Base-by-base conservation (phyloP, 2,329 filamentous ascomycete genomes). In the Metarhizium humberi region DNA sequence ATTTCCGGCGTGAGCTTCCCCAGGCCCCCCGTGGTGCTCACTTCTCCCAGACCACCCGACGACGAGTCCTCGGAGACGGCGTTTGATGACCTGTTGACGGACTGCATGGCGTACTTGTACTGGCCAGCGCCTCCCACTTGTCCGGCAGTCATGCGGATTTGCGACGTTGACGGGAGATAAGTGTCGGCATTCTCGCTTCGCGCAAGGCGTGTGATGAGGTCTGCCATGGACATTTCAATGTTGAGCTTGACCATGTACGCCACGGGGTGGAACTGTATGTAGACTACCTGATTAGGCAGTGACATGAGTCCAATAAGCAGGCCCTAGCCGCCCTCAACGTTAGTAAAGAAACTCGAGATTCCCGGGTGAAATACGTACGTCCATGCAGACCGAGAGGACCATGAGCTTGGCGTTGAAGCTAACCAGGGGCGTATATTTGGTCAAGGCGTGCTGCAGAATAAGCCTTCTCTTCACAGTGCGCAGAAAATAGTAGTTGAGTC, bases 401-500 rank as follows among this genome's bases (percentile, higher is more conserved):
- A 80, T 77, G 16, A 80, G 72, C 46, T 71, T 71, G 29, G 75
- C 72, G 53, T 80, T 80, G 66, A 79, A 79, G 7, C 66, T 66
- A 3, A 78, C 71, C 0, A 80, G 69, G 4, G 72, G 72, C 56
- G 73, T 70, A 62, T 81, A 80, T 58, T 80, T 80, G 7, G 71
- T 71, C 3, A 80, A 65, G 1, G 75, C 75, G 51, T 25, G 25
- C 25, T 78, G 74, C 43, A 71, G 68, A 16, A 80, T 66, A 0
- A 81, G 71, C 2, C 75, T 71, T 4, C 67, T 64, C 59, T 77
- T 74, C 36, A 80, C 77, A 0, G 66, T 71, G 5, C 64, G 61
- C 3, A 81, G 67, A 59, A 82, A 82, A 58, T 78, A 79, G 63
- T 69, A 74, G 56, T 81, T 82, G n/a, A 82, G 70, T 0, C 61